Evolutionary conservation across 345 rosid genomes (phyloP).

Genomic region (Populus deltoides): DNA sequence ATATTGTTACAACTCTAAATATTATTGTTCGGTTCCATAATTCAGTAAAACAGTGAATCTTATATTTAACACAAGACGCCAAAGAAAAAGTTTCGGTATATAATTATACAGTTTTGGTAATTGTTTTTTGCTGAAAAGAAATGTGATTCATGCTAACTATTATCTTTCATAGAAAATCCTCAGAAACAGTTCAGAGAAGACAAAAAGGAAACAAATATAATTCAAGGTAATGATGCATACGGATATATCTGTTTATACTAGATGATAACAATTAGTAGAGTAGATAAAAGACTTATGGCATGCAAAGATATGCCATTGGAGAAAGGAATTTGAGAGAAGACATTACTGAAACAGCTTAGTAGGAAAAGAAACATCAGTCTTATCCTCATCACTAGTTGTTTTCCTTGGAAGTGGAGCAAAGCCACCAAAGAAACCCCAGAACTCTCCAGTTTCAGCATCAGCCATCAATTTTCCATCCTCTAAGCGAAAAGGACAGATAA

Average conservation of each 20-base stretch:
- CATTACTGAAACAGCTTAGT: slow-evolving; percentile 66
- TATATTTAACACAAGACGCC: too few species aligned
- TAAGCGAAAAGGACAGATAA: slow-evolving; percentile 23
- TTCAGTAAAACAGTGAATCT: too few species aligned
- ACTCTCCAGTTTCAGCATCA: slow-evolving; percentile 98
- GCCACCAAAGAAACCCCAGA: slow-evolving; percentile 98
- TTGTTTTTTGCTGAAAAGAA: too few species aligned
- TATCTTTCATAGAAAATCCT: too few species aligned
- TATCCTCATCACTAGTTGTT: slow-evolving; percentile 53
- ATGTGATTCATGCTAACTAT: too few species aligned
- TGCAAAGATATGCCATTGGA: too few species aligned
- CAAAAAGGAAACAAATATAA: background rate
- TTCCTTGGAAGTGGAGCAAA: slow-evolving; percentile 98
- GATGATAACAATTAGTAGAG: too few species aligned
- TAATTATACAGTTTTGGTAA: too few species aligned
- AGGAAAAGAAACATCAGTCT: slow-evolving; percentile 34
- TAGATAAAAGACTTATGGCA: too few species aligned
- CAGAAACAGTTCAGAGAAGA: background rate
- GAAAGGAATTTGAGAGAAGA: slow-evolving; percentile 11
- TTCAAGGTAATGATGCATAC: background rate
- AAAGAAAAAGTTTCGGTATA: too few species aligned
- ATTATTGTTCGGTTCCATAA: too few species aligned
- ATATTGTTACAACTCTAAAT: too few species aligned
- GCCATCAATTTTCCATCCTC: slow-evolving; percentile 99
- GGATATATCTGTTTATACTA: background rate